Conservation (phyloP, 2,329 filamentous ascomycete species). For the Chaetomiaceae sp. region DNA sequence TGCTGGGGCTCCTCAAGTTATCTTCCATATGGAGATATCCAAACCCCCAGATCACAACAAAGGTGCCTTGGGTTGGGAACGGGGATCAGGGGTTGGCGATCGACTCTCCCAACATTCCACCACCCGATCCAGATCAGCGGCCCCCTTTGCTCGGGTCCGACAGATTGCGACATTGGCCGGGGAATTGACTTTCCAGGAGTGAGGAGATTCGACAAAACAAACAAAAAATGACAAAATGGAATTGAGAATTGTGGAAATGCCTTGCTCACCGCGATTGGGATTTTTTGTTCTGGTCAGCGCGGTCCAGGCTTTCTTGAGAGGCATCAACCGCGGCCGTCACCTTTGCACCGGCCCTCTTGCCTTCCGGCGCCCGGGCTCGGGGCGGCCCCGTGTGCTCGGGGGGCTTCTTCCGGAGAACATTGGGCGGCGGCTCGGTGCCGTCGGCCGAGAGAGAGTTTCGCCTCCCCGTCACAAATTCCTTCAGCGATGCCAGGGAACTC, state of each 20-base stretch:
- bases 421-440: background rate
- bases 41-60: constrained; percentile 6
- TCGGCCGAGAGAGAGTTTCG: constrained; percentile 19
- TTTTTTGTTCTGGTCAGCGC: constrained; percentile 10
- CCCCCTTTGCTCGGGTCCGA: too few relatives aligned
- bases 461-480: constrained; percentile 10
- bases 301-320: background rate
- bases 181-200: too few relatives aligned
- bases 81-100: constrained; percentile 4
- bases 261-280: constrained; percentile 25
- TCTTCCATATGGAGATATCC: constrained; percentile 4
- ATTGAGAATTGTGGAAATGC: too few relatives aligned
- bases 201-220: too few relatives aligned
- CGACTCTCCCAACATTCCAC: background rate
- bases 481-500: constrained; percentile 8
- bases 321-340: background rate
- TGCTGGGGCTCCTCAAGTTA: background rate
- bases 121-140: too few relatives aligned
- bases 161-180: too few relatives aligned
- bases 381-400: background rate
- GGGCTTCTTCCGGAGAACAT: constrained; percentile 11
- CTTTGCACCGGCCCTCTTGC: background rate
- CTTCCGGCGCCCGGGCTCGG: background rate
- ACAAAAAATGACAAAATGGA: too few relatives aligned
- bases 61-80: background rate